Evolutionary conservation across 106 monocot genomes (phyloP), one percentile per base, ranked within the genome.

Genomic region (Platanthera guangdongensis): DNA sequence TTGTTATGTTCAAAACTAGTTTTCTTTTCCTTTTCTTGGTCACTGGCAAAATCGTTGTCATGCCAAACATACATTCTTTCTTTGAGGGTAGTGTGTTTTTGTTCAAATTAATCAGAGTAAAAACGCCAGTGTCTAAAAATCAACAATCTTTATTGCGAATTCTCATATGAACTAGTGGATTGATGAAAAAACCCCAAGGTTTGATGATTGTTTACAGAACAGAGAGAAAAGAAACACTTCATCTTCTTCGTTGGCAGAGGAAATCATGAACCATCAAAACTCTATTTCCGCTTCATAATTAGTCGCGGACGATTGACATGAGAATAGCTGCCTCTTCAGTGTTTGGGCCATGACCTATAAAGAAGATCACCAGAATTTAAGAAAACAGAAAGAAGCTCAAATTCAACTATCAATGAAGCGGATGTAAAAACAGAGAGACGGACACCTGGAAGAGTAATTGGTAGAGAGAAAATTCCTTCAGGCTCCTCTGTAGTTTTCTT

Each of bases 281-380:
- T 5, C 70, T 18, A 4, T 70, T 30, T 68, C 2, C 15, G 13
- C 70, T 70, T 21, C 21, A 21, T 9, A 50, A 13, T 51, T 72
- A 72, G 51, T 72, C 72, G 21, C 50, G 72, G 16, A 72, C 22
- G 14, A 72, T 72, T 72, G 72, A 72, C 21, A 72, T 51, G 12
- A 72, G 72, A 21, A 72, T 72, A 21, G 21, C 9, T 5, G 72
- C 72, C 22, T 72, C 72, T 19, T 72, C 72, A 51, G 72, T 1
- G 11, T 72, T 50, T 12, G 72, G 72, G 19, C 72, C 50, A 47
- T 9, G 16, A 72, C 6, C 72, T 51, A 46, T 22, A 72, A 51
- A 15, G 14, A 72, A 10, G 51, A 72, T 11, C 60, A 62, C 14
- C 47, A 70, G 1, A 70, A 18, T 53, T 47, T n/a, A 48, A 48